phyloP scores from a whole-genome alignment of 345 rosid species.

The Eucalyptus fibrosa region DNA sequence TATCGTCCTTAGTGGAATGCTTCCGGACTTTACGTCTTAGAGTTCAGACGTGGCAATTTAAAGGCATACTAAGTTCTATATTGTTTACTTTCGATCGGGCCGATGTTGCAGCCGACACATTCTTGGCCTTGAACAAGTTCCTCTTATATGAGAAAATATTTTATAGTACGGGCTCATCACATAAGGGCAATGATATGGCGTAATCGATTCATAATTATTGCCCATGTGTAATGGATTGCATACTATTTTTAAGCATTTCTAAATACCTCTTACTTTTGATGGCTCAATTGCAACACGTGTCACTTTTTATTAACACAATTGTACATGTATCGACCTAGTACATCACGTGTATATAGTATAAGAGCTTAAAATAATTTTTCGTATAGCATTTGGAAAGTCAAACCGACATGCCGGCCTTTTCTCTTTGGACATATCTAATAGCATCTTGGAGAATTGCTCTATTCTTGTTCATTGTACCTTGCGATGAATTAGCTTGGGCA shows the following conservation, averaged over 20 bases:
- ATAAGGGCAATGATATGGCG: background rate
- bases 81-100: background rate
- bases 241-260: too few relatives aligned
- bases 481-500: background rate
- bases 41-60: background rate
- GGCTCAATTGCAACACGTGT: too few relatives aligned
- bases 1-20: too few relatives aligned
- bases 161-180: background rate
- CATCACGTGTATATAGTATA: background rate
- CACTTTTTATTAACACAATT: too few relatives aligned
- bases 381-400: background rate
- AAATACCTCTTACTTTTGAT: rapidly evolving
- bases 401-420: background rate
- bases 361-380: background rate
- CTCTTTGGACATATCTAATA: background rate
- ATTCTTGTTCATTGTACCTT: background rate
- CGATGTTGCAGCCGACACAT: background rate
- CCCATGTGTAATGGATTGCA: background rate
- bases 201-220: too few relatives aligned
- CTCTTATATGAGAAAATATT: background rate
- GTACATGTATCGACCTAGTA: background rate
- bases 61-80: too few relatives aligned
- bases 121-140: background rate
- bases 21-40: background rate
- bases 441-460: background rate